A percentile compares a stretch with the other conserved stretches of the same genome.
phyloP scores from a whole-genome alignment of 139 green algal genomes.

The Yamagishiella unicocca region DNA sequence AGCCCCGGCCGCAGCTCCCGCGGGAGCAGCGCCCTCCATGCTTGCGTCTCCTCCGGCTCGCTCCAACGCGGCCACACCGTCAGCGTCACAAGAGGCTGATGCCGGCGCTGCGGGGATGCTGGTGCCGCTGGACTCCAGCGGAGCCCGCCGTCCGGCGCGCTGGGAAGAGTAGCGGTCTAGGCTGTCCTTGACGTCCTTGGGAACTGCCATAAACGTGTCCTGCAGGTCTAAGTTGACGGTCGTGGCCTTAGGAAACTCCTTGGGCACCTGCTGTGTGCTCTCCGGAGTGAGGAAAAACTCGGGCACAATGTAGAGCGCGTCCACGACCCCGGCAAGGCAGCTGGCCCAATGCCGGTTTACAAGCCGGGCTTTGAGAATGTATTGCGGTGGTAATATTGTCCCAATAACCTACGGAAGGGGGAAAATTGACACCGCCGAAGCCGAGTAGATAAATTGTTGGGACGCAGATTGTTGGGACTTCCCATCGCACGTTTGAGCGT shows the following conservation, averaged over 20 bases:
- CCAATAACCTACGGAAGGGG: constrained; percentile 13
- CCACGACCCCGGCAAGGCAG: constrained; percentile 11
- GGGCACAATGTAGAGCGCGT: constrained; percentile 43
- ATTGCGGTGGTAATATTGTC: constrained; percentile 2
- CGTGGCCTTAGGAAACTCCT: constrained; percentile 26
- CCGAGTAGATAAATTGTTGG: not conserved
- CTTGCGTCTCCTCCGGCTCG: not conserved
- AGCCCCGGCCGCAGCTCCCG: not conserved
- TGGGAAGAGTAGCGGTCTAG: constrained; percentile 22
- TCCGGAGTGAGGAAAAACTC: constrained; percentile 16
- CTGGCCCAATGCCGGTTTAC: constrained; percentile 24
- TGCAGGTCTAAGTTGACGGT: constrained; percentile 40
- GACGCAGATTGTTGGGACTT: not conserved
- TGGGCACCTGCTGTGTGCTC: not conserved
- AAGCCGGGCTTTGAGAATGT: not conserved
- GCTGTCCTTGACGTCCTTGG: constrained; percentile 29
- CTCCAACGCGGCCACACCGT: no score
- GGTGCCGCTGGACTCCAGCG: not conserved
- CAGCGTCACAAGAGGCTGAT: no score
- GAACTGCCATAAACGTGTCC: constrained; percentile 40
- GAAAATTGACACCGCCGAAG: not conserved
- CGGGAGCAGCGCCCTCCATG: not conserved
- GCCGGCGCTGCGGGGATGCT: no score
- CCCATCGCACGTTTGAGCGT: no score
- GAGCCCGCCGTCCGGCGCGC: not conserved